A percentile compares a stretch with the other conserved stretches of the same genome.
Evolutionary conservation across 305 asterid species (phyloP).

Genomic region (Rubia peregrina): DNA sequence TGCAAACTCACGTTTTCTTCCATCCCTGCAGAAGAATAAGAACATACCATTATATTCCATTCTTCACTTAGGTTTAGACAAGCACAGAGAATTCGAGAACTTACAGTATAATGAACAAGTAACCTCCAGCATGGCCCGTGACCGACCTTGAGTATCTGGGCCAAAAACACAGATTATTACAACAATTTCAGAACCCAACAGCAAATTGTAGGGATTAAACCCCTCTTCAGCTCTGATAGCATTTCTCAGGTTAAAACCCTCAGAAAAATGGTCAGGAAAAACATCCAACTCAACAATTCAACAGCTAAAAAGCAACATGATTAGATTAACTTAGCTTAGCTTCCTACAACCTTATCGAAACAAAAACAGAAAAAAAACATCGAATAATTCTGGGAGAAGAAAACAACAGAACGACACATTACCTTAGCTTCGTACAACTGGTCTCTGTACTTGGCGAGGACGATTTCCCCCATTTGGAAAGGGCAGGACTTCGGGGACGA

Average conservation of each 20-base stretch:
- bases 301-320: background rate
- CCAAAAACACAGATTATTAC: constrained; percentile 3
- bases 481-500: constrained; percentile 3
- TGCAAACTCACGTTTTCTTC: constrained; percentile 56
- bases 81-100: constrained; percentile 15
- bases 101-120: constrained; percentile 65
- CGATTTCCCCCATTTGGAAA: constrained; percentile 47
- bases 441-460: constrained; percentile 51
- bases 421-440: constrained; percentile 59
- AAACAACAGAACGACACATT: constrained; percentile 20
- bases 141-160: constrained; percentile 47
- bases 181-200: background rate
- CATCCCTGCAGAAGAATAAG: constrained; percentile 62
- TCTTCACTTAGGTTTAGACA: background rate
- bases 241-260: background rate
- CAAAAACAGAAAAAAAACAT: background rate
- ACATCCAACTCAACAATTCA: background rate
- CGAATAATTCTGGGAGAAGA: background rate
- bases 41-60: constrained; percentile 1
- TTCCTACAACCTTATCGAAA: background rate
- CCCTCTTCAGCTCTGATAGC: background rate
- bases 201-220: background rate
- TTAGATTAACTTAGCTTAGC: background rate
- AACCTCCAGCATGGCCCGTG: constrained; percentile 41
- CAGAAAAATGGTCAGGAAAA: background rate